These are phyloP conservation scores for Saturnispora saitoi DNA, from an alignment of 805 yeast species.

Conservation along the genomic window DNA sequence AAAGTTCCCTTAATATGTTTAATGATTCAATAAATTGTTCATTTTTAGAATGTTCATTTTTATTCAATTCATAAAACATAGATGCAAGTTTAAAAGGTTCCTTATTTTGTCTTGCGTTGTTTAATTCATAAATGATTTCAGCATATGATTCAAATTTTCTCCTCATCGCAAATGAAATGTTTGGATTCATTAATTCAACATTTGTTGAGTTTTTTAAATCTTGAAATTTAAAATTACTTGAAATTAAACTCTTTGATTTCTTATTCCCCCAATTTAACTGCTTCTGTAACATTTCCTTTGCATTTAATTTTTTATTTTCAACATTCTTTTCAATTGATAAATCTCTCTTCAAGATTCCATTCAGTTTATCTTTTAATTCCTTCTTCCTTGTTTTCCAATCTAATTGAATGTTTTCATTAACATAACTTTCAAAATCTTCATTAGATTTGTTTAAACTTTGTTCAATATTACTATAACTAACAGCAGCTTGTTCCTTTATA, in stretches of 20 bases:
- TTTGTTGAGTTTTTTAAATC: constrained; percentile 14
- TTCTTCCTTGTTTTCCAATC: constrained; percentile 82
- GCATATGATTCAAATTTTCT: constrained; percentile 70
- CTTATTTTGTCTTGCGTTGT: constrained; percentile 52
- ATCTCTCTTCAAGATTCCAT: constrained; percentile 37
- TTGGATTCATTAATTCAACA: constrained; percentile 11
- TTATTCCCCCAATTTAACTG: constrained; percentile 25
- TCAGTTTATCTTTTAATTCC: constrained; percentile 65
- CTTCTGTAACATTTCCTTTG: constrained; percentile 17
- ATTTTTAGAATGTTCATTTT: constrained; percentile 52
- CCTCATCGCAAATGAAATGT: constrained; percentile 29
- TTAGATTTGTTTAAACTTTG: constrained; percentile 67
- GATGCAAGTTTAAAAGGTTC: constrained; percentile 48
- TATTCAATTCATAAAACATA: constrained; percentile 53
- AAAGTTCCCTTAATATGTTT: constrained; percentile 49
- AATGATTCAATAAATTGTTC: constrained; percentile 70
- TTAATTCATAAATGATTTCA: constrained; percentile 57
- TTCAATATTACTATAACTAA: neutral
- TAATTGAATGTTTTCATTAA: constrained; percentile 60
- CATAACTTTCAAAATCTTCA: constrained; percentile 71
- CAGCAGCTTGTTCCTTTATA: neutral
- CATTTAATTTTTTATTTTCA: constrained; percentile 14
- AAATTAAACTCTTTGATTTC: constrained; percentile 22
- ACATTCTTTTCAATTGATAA: constrained; percentile 13
- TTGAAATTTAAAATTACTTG: constrained; percentile 23